phyloP scores from a whole-genome alignment of 371 early-diverging fungal species.

The Nosema muscidifuracis region DNA sequence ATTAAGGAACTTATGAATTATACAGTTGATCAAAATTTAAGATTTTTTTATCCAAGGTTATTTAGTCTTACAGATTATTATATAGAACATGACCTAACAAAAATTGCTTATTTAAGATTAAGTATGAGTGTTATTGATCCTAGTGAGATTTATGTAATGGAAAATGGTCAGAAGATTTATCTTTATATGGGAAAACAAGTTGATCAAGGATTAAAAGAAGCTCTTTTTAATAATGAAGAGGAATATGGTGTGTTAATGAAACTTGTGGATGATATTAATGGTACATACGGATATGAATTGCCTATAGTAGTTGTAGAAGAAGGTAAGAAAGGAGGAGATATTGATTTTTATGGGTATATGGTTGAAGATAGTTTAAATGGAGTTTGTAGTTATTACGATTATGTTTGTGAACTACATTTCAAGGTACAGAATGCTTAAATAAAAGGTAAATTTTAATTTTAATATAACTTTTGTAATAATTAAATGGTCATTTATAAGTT shows the following conservation, averaged over 20 bases:
- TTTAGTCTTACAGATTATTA: conserved; percentile 59
- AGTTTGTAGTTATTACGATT: conserved; percentile 24
- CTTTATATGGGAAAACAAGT: conserved; percentile 61
- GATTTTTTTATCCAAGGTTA: conserved; percentile 62
- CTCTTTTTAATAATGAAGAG: conserved; percentile 33
- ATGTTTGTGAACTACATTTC: conserved; percentile 37
- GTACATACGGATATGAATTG: conserved; percentile 16
- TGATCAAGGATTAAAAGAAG: conserved; percentile 33
- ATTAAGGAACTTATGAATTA: conserved; percentile 21
- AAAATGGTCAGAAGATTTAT: conserved; percentile 49
- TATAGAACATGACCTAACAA: conserved; percentile 34
- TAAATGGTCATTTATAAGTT: no score
- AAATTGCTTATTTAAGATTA: conserved; percentile 45
- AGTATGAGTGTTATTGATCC: conserved; percentile 36
- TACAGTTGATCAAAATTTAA: conserved; percentile 53
- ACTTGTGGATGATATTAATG: conserved; percentile 32
- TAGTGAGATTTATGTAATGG: conserved; percentile 61
- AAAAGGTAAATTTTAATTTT: no score
- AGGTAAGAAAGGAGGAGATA: conserved; percentile 28
- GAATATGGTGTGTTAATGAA: conserved; percentile 24
- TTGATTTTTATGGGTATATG: conserved; percentile 38
- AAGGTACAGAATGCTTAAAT: conserved; percentile 27
- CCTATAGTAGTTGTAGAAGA: conserved; percentile 32
- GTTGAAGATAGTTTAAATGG: conserved; percentile 42
- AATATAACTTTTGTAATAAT: no score